Base-by-base conservation (phyloP, 2,329 filamentous ascomycete species). In the Aspergillus pseudoviridinutans region DNA sequence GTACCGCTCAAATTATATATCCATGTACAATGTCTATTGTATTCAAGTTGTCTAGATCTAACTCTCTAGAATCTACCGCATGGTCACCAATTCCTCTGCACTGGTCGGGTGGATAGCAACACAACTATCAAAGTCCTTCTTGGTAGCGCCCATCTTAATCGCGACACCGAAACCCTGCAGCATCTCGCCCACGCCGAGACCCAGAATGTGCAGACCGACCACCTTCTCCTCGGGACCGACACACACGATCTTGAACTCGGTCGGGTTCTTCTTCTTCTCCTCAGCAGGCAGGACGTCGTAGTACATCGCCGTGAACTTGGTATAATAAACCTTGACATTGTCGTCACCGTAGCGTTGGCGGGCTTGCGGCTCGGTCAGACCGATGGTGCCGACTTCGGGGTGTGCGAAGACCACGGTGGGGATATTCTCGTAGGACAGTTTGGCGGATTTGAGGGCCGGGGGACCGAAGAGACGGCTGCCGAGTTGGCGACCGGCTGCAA, bases 71-170 rank as follows among this genome's bases (percentile, higher is more conserved):
- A 46, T 94, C 56, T 68, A 72, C 56, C 67, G 87, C 61, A 73
- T 38, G 25, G 73, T 75, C 51, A 90, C 88, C 74, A 91, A 70
- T 76, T 91, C 88, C 75, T 91, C 88, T 1, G 88, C 85, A 65
- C 86, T 89, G 12, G 88, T 91, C 22, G 88, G 88, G 75, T 91
- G 88, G 65, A 91, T 91, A 58, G 88, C 87, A 54, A 91, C 86
- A 66, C 86, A 88, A 69, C 79, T 87, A 69, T 91, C 88, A 73
- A 91, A 89, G 72, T 90, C 87, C 64, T 82, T 82, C 84, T 91
- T 91, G 55, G 85, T 90, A 35, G 88, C 88, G 49, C 88, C 88
- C 88, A 91, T 91, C 82, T 89, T 90, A 64, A 91, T 75, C 17
- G 88, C 88, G 24, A 91, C 87, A 51, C 87, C 88, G 71, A 92